Conservation (phyloP, 805 yeast genomes). For the Lipomyces spencermartinsiae region DNA sequence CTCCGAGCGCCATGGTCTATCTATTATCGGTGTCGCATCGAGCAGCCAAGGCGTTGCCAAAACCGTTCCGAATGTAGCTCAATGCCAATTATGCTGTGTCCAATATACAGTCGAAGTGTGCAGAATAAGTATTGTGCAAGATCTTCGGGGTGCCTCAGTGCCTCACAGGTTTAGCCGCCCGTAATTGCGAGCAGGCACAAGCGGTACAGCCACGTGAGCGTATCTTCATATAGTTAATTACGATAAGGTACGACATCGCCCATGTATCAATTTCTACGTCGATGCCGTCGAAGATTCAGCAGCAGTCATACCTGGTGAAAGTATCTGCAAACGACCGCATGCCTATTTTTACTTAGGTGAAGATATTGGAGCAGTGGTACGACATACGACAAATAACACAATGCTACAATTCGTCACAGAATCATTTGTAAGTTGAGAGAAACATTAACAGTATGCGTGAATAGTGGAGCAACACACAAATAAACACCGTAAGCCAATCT, state of each 20-base stretch:
- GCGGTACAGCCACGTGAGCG: no score
- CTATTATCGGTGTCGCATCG: not conserved
- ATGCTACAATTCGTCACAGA: not conserved
- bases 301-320: no score
- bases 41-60: not conserved
- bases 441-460: not conserved
- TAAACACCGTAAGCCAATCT: not conserved
- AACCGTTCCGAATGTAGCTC: not conserved
- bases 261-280: no score
- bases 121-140: not conserved
- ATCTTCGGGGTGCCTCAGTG: no score
- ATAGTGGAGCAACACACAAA: not conserved
- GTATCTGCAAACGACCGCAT: no score
- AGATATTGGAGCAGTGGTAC: not conserved
- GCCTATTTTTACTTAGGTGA: no score
- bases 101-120: not conserved
- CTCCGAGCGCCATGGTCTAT: not conserved
- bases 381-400: not conserved
- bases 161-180: no score
- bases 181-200: no score
- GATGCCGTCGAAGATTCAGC: no score
- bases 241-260: no score
- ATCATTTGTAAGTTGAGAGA: not conserved
- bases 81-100: not conserved
- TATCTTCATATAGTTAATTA: no score